phyloP scores from a whole-genome alignment of 768 basidiomycete species.

The Panellus pusillus region DNA sequence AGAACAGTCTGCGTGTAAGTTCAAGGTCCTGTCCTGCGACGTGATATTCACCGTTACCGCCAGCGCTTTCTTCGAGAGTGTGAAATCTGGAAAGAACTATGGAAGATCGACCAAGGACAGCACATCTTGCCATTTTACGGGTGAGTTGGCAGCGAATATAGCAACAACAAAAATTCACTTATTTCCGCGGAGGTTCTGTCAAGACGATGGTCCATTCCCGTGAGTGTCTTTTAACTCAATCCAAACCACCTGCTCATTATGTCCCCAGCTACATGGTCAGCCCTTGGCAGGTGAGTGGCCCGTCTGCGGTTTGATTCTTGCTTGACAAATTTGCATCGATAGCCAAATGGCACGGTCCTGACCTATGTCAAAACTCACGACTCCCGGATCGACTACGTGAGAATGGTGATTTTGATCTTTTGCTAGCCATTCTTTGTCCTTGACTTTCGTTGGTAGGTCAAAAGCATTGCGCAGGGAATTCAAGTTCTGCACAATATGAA shows the following conservation, averaged over 20 bases:
- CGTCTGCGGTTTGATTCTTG: background rate
- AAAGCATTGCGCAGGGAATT: constrained; percentile 46
- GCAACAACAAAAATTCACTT: too few relatives aligned
- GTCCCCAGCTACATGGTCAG: constrained; percentile 52
- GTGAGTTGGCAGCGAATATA: background rate
- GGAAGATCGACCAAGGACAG: constrained; percentile 50
- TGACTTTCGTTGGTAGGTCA: constrained; percentile 34
- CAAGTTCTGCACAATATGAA: constrained; percentile 49
- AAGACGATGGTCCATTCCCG: constrained; percentile 59
- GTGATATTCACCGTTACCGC: background rate
- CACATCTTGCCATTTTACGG: constrained; percentile 61
- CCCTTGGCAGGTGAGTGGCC: constrained; percentile 45
- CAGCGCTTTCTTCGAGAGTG: constrained; percentile 57
- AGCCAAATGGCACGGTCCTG: constrained; percentile 46
- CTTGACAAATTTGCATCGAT: background rate
- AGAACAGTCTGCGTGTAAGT: constrained; percentile 43
- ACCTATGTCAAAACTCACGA: constrained; percentile 45
- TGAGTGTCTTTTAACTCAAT: constrained; percentile 25
- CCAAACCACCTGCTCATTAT: background rate
- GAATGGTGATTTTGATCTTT: constrained; percentile 34
- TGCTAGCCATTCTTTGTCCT: background rate
- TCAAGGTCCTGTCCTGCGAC: background rate
- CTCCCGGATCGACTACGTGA: constrained; percentile 38
- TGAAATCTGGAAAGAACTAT: constrained; percentile 54
- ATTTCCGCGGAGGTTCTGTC: constrained; percentile 34